These are phyloP conservation scores for Backusella tuberculispora DNA, from an alignment of 192 early-diverging fungal species.

Conservation along the genomic window DNA sequence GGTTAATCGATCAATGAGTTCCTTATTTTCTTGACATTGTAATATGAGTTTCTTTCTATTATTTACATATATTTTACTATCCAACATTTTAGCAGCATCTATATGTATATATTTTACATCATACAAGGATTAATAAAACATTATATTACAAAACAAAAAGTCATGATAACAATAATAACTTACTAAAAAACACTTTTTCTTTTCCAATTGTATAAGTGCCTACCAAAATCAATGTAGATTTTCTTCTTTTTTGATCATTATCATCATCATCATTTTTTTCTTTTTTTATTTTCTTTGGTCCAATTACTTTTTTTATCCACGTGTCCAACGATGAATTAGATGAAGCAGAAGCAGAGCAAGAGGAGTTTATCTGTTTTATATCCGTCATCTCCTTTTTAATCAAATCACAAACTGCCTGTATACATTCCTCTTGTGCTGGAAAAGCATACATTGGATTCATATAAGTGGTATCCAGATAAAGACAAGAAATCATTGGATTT, in stretches of 20 bases:
- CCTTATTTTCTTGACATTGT: conserved; percentile 64
- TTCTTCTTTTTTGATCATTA: not conserved
- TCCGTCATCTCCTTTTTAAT: not conserved
- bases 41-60: conserved; percentile 62
- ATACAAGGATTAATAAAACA: conserved; percentile 1
- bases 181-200: conserved; percentile 70
- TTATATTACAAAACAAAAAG: too few species aligned
- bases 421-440: conserved; percentile 76
- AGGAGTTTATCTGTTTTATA: not conserved
- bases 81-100: conserved; percentile 65
- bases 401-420: conserved; percentile 50
- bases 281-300: not conserved
- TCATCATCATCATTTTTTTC: not conserved
- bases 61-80: conserved; percentile 68
- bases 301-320: conserved; percentile 15
- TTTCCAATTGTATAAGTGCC: conserved; percentile 93
- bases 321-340: not conserved
- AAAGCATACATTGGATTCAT: conserved; percentile 79
- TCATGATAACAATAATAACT: not conserved
- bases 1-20: conserved; percentile 62
- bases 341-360: not conserved
- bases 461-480: conserved; percentile 95
- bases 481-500: conserved; percentile 58
- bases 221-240: conserved; percentile 46
- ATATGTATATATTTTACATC: not conserved